Evolutionary conservation across 1,139 yeast genomes (phyloP).

Genomic region (Martiniozyma asiatica): DNA sequence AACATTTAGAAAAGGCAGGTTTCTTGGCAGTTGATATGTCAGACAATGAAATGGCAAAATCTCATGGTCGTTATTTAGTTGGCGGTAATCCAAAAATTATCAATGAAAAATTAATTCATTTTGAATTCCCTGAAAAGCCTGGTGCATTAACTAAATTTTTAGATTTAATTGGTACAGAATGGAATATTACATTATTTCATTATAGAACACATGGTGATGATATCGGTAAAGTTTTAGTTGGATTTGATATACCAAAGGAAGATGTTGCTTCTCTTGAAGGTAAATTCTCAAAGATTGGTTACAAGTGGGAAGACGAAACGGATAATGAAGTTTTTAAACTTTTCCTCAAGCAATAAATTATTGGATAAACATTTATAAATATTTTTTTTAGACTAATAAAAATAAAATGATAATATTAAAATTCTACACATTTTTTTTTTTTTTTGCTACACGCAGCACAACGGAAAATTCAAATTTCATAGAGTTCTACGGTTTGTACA

Average conservation of each 20-base stretch:
- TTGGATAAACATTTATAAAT: too few species aligned
- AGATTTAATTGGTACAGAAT: conserved; percentile 54
- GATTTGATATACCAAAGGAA: conserved; percentile 68
- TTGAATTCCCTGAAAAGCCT: conserved; percentile 96
- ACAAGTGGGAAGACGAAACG: conserved; percentile 71
- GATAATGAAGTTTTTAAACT: conserved; percentile 72
- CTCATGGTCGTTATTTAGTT: conserved; percentile 90
- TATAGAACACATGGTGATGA: conserved; percentile 96
- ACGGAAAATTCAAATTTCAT: too few species aligned
- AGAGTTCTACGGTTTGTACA: too few species aligned
- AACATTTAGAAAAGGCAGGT: conserved; percentile 30
- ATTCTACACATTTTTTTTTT: too few species aligned
- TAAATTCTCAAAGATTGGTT: conserved; percentile 63
- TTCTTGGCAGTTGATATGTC: conserved; percentile 76
- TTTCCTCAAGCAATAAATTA: too few species aligned
- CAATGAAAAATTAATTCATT: conserved; percentile 67
- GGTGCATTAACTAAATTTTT: conserved; percentile 82
- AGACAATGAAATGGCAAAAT: conserved; percentile 86
- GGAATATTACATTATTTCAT: conserved; percentile 92
- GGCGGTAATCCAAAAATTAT: conserved; percentile 70
- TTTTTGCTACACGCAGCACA: too few species aligned
- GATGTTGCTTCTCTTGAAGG: conserved; percentile 53
- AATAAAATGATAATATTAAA: too few species aligned
- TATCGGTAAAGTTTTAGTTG: conserved; percentile 84
- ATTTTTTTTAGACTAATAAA: too few species aligned